phyloP scores from a whole-genome alignment of 2,329 filamentous ascomycete species.

The Pleoardoris graminearum region DNA sequence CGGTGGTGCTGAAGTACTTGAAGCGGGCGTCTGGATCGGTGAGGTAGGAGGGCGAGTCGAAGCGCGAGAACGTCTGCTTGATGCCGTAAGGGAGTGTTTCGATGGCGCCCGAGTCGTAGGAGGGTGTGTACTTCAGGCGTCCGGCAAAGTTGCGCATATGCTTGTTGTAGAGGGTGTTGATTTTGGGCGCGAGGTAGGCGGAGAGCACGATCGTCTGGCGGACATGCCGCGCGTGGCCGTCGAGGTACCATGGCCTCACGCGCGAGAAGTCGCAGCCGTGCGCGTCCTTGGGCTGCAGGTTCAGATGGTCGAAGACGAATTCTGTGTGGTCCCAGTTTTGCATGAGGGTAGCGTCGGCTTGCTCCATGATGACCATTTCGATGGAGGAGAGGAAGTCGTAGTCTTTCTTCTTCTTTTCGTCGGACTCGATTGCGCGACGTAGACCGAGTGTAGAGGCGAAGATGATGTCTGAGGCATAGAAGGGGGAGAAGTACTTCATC shows the following conservation, averaged over 20 bases:
- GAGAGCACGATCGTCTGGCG: slow-evolving; percentile 84
- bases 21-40: slow-evolving; percentile 87
- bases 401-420: slow-evolving; percentile 69
- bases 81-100: slow-evolving; percentile 67
- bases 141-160: slow-evolving; percentile 82
- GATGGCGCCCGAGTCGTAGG: slow-evolving; percentile 73
- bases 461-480: slow-evolving; percentile 96
- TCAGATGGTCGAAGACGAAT: slow-evolving; percentile 88
- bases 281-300: slow-evolving; percentile 83
- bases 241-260: slow-evolving; percentile 90
- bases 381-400: slow-evolving; percentile 93
- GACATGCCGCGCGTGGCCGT: slow-evolving; percentile 76
- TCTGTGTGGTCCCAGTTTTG: slow-evolving; percentile 98
- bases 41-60: slow-evolving; percentile 70
- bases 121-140: slow-evolving; percentile 69
- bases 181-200: slow-evolving; percentile 84
- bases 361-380: slow-evolving; percentile 86
- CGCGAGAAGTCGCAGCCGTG: slow-evolving; percentile 94
- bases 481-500: slow-evolving; percentile 90
- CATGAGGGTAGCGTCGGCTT: slow-evolving; percentile 91
- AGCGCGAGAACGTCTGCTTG: slow-evolving; percentile 88
- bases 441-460: slow-evolving; percentile 88
- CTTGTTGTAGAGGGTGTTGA: slow-evolving; percentile 75
- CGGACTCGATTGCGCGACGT: slow-evolving; percentile 83
- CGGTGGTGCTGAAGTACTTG: slow-evolving; percentile 81